These are phyloP conservation scores for Endocladia muricata DNA, from an alignment of 31 red algal species.

Conservation along the genomic window DNA sequence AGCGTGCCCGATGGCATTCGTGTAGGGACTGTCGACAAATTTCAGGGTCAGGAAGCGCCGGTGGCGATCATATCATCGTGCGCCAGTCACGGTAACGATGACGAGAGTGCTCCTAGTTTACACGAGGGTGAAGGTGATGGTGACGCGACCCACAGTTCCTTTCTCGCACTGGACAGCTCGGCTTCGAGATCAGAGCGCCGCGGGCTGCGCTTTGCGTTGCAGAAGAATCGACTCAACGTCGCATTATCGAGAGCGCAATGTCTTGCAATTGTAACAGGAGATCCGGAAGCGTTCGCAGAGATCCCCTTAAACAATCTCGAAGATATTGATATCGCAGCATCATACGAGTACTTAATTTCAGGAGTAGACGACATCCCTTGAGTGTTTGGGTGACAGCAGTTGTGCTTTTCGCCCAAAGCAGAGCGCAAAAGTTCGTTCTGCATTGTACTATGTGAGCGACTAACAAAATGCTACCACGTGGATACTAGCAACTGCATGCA, in stretches of 20 bases:
- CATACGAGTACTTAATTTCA: no score
- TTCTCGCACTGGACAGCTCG: background rate
- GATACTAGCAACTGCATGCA: no score
- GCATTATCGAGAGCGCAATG: constrained; percentile 82
- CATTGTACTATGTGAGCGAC: no score
- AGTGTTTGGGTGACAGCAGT: no score
- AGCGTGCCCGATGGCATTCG: constrained; percentile 35
- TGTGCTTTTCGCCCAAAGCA: no score
- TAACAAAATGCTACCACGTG: no score
- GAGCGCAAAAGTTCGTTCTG: no score
- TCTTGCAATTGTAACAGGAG: constrained; percentile 61
- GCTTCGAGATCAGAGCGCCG: background rate
- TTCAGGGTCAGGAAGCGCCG: constrained; percentile 84
- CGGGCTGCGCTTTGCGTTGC: constrained; percentile 46
- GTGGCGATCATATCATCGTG: constrained; percentile 72
- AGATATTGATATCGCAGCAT: constrained; percentile 28
- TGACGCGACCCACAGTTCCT: background rate
- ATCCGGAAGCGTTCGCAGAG: constrained; percentile 4
- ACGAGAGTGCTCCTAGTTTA: no score
- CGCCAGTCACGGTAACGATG: background rate
- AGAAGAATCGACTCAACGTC: constrained; percentile 69
- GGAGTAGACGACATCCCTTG: no score
- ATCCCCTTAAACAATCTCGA: constrained; percentile 33
- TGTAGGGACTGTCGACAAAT: constrained; percentile 88
- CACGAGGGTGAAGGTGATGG: background rate